Evolutionary conservation across 345 rosid species (phyloP), one percentile per base, ranked within the genome.

Genomic region (Citrus unshiu): DNA sequence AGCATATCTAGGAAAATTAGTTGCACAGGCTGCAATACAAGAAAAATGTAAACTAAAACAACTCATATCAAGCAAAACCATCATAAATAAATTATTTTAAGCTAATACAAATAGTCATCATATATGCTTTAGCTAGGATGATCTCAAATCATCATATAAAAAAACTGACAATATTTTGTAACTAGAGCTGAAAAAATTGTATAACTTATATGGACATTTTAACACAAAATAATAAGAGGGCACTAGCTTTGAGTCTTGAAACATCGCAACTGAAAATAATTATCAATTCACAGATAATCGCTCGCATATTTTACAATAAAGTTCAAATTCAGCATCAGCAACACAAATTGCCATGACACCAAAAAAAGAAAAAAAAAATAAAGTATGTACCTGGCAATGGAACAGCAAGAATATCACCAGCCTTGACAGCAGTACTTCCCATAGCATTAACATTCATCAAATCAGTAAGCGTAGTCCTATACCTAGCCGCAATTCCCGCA

Each of bases 361-460:
- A 8, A 39, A 39, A 39, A 39, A 32, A 68, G 9, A 66, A 27
- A 54, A 27, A 66, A 27, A 54, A 27, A 34, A 34, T 4, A 35
- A 6, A 5, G 35, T 68, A 46, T 46, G 5, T 76, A 95, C 98
- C 96, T 59, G 95, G 90, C 82, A 95, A 84, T 22, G 99, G 96
- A 37, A 93, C 97, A 37, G 97, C 89, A 64, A 95, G 90, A 60
- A 95, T 95, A 67, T 95, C 99, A 10, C 95, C 96, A 9, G 86
- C 88, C 66, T 80, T 86, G 57, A 93, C 86, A 13, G 91, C 87
- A 32, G 91, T 73, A 80, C 89, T 90, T 78, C 99, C 99, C 97
- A 93, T 92, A 35, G 97, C 97, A 82, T 95, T 95, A 60, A 92
- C 99, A 82, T 93, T 90, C 86, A 91, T 95, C 88, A 95, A 92